phyloP scores from a whole-genome alignment of 1,284 basidiomycete genomes.

The Cutaneotrichosporon dermatis region DNA sequence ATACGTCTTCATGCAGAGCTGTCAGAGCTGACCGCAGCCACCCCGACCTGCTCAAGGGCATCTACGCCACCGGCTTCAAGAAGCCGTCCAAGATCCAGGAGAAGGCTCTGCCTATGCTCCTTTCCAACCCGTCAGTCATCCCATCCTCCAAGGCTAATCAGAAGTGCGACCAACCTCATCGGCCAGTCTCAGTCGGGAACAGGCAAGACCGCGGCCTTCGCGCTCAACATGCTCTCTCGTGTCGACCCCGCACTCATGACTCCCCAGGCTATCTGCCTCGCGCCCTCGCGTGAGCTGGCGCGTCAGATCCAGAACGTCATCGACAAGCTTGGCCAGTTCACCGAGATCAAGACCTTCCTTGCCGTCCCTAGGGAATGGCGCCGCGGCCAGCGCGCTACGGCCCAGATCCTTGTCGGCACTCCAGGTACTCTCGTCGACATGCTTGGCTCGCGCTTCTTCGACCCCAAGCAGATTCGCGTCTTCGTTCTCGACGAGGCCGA shows the following conservation, averaged over 20 bases:
- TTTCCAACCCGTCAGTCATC: conserved; percentile 74
- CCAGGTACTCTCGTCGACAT: conserved; percentile 93
- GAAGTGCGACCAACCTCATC: conserved; percentile 93
- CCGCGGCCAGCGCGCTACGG: conserved; percentile 58
- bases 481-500: conserved; percentile 98
- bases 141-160: neutral
- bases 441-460: conserved; percentile 54
- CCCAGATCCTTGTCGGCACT: conserved; percentile 92
- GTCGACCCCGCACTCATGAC: conserved; percentile 78
- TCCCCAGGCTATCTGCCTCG: conserved; percentile 89
- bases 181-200: conserved; percentile 99
- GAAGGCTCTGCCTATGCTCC: conserved; percentile 85
- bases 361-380: conserved; percentile 78
- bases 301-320: conserved; percentile 97
- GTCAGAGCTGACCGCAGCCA: conserved; percentile 55
- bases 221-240: conserved; percentile 93
- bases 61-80: conserved; percentile 93
- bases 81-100: conserved; percentile 99
- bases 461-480: conserved; percentile 77
- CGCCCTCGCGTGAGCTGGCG: conserved; percentile 92
- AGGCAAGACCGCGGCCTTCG: conserved; percentile 98
- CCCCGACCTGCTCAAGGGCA: conserved; percentile 86
- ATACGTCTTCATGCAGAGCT: neutral
- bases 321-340: conserved; percentile 91
- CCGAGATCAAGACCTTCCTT: conserved; percentile 83